Base-by-base conservation (phyloP, 1,284 basidiomycete genomes). In the Sanguinoderma infundibulare region DNA sequence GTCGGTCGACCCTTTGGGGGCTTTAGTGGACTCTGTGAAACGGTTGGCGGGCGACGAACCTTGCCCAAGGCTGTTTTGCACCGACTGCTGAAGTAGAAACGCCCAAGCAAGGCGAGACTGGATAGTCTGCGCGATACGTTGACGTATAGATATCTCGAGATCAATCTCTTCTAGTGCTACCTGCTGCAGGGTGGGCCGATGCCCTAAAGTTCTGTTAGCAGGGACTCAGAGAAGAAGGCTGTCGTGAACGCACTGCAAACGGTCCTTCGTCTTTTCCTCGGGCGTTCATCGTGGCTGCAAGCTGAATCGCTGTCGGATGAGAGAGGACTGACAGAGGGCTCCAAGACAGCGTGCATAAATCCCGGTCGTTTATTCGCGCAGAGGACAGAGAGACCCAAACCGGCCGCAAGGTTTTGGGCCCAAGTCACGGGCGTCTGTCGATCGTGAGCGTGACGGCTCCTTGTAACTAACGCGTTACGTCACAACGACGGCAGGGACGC, bases 21-120 rank as follows among this genome's bases (percentile, higher is more conserved):
- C 36, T 15, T 5, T n/a, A 26, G 36, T 6, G 2, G 12, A 24
- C 15, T 14, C 12, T 12, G 3, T 1, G 20, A 20, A 14, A 17
- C 6, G 15, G 6, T 6, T 15, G 1, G 5, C 0, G 26, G 1
- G 36, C 5, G 28, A 55, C 64, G 22, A 14, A 62, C 64, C 50
- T 34, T 47, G 39, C 4, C 22, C 26, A 5, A 15, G 5, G 22
- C 76, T 64, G 69, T 73, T 59, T 74, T 67, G 28, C 20, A 90
- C 71, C 15, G 82, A 76, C n/a, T 87, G 77, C 67, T 87, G 80
- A 51, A 92, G 72, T 20, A 82, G 67, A 28, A 81, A 68, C 28
- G 88, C 88, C 90, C 90, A 92, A 58, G 82, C 78, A 35, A 92
- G 83, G 49, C 90, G 82, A 14, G 84, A 83, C 66, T 87, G 78